Base-by-base conservation (phyloP, 768 basidiomycete species). In the Boletus reticulatus region DNA sequence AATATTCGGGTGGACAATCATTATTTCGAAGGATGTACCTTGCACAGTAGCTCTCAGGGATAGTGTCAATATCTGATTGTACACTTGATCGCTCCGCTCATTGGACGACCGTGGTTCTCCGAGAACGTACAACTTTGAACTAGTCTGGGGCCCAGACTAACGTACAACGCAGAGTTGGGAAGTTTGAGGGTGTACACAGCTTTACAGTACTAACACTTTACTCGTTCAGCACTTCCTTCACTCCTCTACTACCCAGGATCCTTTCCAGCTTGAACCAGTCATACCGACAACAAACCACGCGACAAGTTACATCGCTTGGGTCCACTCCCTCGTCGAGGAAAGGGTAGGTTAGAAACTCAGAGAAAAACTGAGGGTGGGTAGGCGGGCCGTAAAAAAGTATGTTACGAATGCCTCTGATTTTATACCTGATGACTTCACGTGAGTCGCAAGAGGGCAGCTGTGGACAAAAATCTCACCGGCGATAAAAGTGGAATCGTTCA, bases 401-500 rank as follows among this genome's bases (percentile, higher is more conserved):
- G 64, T 97, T 98, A 48, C 90, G 87, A 55, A 93, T 91, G 7
- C 96, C 97, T 61, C 94, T 80, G 48, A 98, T 84, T 62, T 92
- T 93, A 76, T 98, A 98, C 54, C 94, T 92, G 65, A n/a, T 34
- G 6, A 17, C 52, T 43, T 11, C 29, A 19, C 50, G 20, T 56
- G 14, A 46, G 42, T 38, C n/a, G 41, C 29, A 19, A 44, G 51
- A 58, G 43, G 5, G 39, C 9, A 50, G 29, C 16, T 20, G 37
- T 32, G 20, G 12, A 27, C 14, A 47, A 38, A 11, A 43, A 24
- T 69, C 76, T 43, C 43, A 87, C 88, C 94, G 78, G 59, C 92
- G 84, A 79, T 93, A 98, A 72, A 98, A 99, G 72, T 99, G 95
- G 79, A 98, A 98, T n/a, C 97, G 85, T 68, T 99, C 97, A 63